phyloP scores from a whole-genome alignment of 495 filamentous ascomycete genomes.

The Penicillium chermesinum region DNA sequence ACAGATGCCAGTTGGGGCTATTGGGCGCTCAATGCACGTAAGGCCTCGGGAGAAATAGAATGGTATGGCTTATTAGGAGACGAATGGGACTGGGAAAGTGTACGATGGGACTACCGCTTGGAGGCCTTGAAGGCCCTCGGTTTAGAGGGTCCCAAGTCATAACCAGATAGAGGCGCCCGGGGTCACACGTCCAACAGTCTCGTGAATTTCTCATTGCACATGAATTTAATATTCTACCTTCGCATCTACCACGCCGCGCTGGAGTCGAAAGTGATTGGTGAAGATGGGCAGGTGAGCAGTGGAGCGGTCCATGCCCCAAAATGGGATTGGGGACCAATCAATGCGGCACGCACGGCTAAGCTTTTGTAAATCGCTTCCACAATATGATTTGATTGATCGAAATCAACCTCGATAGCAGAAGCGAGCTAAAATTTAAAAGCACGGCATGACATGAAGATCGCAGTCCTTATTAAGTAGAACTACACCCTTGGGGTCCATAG shows the following conservation, averaged over 20 bases:
- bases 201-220: neutral
- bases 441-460: neutral
- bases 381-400: too few relatives aligned
- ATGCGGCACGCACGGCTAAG: constrained; percentile 7
- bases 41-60: constrained; percentile 48
- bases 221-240: neutral
- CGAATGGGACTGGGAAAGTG: constrained; percentile 51
- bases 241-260: constrained; percentile 4
- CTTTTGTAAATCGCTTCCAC: constrained; percentile 6
- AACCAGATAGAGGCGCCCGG: neutral
- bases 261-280: neutral
- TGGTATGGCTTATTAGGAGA: constrained; percentile 52
- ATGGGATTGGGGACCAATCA: constrained; percentile 5
- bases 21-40: constrained; percentile 59
- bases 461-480: neutral
- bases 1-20: constrained; percentile 58
- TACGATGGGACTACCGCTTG: constrained; percentile 48
- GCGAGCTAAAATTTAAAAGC: neutral
- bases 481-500: neutral
- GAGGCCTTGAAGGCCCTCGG: constrained; percentile 43
- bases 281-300: too few relatives aligned
- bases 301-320: neutral
- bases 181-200: neutral
- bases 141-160: constrained; percentile 20
- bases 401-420: neutral